Percentiles rank a stretch among this genome's conserved stretches.
phyloP scores from a whole-genome alignment of 192 early-diverging fungal species.

The Dissophora globulifera region DNA sequence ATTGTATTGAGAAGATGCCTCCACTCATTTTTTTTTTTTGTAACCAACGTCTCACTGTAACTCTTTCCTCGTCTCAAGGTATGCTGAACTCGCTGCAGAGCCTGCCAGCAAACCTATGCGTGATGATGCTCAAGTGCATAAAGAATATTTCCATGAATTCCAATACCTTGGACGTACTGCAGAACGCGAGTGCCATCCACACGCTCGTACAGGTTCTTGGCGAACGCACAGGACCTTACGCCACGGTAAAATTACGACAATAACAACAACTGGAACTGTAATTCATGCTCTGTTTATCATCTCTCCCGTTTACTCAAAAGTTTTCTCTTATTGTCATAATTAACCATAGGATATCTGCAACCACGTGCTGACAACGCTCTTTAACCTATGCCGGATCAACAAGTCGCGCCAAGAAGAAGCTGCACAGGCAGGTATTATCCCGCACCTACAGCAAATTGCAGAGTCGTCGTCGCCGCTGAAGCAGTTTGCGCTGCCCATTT shows the following conservation, averaged over 20 bases:
- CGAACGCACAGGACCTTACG: slow-evolving; percentile 21
- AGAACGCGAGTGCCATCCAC: slow-evolving; percentile 59
- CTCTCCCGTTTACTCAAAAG: too few species aligned
- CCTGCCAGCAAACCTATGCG: slow-evolving; percentile 43
- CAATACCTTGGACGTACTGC: slow-evolving; percentile 61
- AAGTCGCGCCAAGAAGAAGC: slow-evolving; percentile 65
- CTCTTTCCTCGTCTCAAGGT: too few species aligned
- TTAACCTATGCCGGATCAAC: slow-evolving; percentile 70
- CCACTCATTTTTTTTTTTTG: slow-evolving; percentile 8
- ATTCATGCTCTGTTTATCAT: neutral
- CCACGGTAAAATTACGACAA: slow-evolving; percentile 15
- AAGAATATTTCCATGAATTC: slow-evolving; percentile 73
- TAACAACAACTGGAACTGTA: neutral
- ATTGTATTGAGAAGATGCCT: too few species aligned
- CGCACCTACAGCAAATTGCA: slow-evolving; percentile 61
- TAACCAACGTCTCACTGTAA: too few species aligned
- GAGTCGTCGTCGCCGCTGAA: slow-evolving; percentile 60
- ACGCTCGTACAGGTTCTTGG: slow-evolving; percentile 59
- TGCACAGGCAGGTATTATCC: slow-evolving; percentile 65
- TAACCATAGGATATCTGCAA: slow-evolving; percentile 63
- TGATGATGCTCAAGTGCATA: slow-evolving; percentile 66
- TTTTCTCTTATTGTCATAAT: too few species aligned
- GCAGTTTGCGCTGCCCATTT: slow-evolving; percentile 69
- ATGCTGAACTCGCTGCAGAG: slow-evolving; percentile 57
- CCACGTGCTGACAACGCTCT: slow-evolving; percentile 67